These are phyloP conservation scores for Myriosclerotinia duriaeana DNA, from an alignment of 2,329 filamentous ascomycete genomes.

Conservation along the genomic window DNA sequence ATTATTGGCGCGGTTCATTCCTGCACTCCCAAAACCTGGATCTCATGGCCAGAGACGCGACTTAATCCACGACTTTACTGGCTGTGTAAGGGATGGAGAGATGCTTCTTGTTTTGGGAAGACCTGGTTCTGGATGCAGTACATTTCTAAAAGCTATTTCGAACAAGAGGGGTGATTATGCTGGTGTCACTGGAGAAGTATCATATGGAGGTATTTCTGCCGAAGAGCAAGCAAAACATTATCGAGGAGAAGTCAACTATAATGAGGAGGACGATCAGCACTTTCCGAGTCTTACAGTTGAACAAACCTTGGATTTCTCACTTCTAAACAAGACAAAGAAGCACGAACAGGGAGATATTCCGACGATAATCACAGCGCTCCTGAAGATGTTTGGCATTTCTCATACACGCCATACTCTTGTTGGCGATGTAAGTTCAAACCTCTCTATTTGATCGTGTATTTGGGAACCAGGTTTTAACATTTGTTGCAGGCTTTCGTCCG, in stretches of 20 bases:
- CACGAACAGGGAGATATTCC: constrained; percentile 62
- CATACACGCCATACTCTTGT: constrained; percentile 75
- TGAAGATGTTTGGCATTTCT: constrained; percentile 76
- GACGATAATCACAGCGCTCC: constrained; percentile 65
- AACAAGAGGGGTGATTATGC: constrained; percentile 68
- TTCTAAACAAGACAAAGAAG: constrained; percentile 74
- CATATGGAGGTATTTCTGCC: constrained; percentile 70
- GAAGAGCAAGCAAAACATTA: constrained; percentile 67
- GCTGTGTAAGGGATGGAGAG: constrained; percentile 65
- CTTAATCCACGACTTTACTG: constrained; percentile 66
- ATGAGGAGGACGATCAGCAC: constrained; percentile 74
- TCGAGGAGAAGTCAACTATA: constrained; percentile 72
- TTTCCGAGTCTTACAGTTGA: constrained; percentile 73
- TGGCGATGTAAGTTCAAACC: constrained; percentile 53
- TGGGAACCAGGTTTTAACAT: constrained; percentile 8
- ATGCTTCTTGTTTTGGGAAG: constrained; percentile 73
- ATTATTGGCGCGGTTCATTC: constrained; percentile 47
- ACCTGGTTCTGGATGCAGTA: constrained; percentile 73
- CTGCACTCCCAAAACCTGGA: constrained; percentile 34
- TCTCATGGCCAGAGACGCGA: constrained; percentile 36
- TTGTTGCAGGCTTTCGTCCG: constrained; percentile 50
- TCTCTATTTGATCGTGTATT: constrained; percentile 46
- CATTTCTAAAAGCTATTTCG: constrained; percentile 72
- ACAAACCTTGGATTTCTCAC: constrained; percentile 73
- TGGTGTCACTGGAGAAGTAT: constrained; percentile 65